phyloP scores from a whole-genome alignment of 176 grass and related monocot genomes.

The Paspalum vaginatum region DNA sequence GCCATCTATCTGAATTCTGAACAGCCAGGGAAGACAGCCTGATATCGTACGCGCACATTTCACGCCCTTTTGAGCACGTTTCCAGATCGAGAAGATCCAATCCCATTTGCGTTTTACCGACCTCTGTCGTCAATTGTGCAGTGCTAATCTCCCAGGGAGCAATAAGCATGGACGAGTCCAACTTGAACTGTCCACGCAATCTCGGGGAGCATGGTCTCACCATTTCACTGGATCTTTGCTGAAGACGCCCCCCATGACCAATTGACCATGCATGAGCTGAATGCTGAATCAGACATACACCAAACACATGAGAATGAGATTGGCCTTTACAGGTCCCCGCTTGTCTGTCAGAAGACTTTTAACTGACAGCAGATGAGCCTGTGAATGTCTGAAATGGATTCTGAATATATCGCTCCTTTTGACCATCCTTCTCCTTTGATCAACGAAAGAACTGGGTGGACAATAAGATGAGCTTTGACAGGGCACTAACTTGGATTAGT shows the following conservation, averaged over 20 bases:
- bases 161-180: neutral
- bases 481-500: neutral
- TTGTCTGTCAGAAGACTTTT: neutral
- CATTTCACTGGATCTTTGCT: neutral
- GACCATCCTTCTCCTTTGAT: neutral
- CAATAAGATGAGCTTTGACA: neutral
- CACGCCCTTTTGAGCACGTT: neutral
- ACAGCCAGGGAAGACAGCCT: neutral
- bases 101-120: constrained; percentile 9
- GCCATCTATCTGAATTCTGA: constrained; percentile 3
- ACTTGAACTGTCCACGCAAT: neutral
- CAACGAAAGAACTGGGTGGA: neutral
- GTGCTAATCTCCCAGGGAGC: neutral
- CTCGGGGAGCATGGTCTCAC: neutral
- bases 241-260: neutral
- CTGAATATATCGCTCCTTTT: neutral
- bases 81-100: constrained; percentile 14
- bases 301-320: neutral
- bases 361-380: neutral
- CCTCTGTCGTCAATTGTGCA: too few species aligned
- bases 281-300: constrained; percentile 8
- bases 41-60: neutral
- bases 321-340: neutral
- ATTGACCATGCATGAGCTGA: neutral
- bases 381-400: too few species aligned